A percentile compares a stretch with the other conserved stretches of the same genome.
These are phyloP conservation scores for Scedosporium minutisporum DNA, from an alignment of 2,329 filamentous ascomycete species.

Conservation along the genomic window DNA sequence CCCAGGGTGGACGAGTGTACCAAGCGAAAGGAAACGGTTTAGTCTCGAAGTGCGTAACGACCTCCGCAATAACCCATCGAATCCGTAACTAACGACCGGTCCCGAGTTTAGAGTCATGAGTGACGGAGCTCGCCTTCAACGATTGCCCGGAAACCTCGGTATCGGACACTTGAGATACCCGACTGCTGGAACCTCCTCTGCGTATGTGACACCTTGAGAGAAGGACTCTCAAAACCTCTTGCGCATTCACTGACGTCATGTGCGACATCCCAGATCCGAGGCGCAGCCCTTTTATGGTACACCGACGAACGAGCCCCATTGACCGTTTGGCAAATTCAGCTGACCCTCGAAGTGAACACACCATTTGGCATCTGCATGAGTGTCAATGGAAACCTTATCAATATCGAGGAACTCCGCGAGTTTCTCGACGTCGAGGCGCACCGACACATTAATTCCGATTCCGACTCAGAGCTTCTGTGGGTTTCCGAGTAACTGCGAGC, in stretches of 20 bases:
- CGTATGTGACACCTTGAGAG: slow-evolving; percentile 16
- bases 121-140: slow-evolving; percentile 60
- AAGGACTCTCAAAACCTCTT: not conserved
- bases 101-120: slow-evolving; percentile 51
- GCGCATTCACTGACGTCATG: slow-evolving; percentile 4
- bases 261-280: slow-evolving; percentile 51
- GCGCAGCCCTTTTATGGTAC: slow-evolving; percentile 73
- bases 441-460: slow-evolving; percentile 83
- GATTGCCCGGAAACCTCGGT: slow-evolving; percentile 30
- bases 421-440: slow-evolving; percentile 71
- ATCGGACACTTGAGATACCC: slow-evolving; percentile 82
- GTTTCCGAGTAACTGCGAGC: not conserved
- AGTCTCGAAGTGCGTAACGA: slow-evolving; percentile 46
- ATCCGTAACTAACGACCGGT: too few species aligned
- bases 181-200: slow-evolving; percentile 68
- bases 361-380: slow-evolving; percentile 75
- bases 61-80: too few species aligned
- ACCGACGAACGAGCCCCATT: slow-evolving; percentile 19
- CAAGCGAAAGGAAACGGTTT: slow-evolving; percentile 89
- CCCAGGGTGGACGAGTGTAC: slow-evolving; percentile 70
- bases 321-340: too few species aligned
- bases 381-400: slow-evolving; percentile 83
- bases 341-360: slow-evolving; percentile 45
- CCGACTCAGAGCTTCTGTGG: slow-evolving; percentile 70
- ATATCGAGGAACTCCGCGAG: slow-evolving; percentile 57